Evolutionary conservation across 352 stramenopile species (phyloP), one percentile per base, ranked within the genome.

Genomic region (Phytophthora sojae): DNA sequence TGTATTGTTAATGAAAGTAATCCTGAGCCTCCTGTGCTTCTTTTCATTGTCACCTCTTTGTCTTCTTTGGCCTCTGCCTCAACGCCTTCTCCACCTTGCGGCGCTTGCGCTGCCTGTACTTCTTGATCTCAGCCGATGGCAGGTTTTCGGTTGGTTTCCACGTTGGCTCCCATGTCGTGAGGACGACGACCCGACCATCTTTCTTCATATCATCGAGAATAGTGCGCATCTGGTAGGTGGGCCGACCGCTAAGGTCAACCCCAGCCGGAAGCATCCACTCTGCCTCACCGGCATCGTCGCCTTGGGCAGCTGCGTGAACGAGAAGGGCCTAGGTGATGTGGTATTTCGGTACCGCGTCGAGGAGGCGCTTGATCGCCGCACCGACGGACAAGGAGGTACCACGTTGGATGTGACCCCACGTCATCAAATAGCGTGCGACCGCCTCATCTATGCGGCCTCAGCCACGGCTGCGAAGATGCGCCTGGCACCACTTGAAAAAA

Each of bases 121-220:
- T 50, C 32, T 50, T 51, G 9, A 61, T 49, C 19, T 61, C 35
- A 11, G 11, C 19, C 3, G 35, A 61, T 8, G 23, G 37, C 15
- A 64, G 29, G 26, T 56, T 64, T 12, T 21, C 2, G 3, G 45
- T 30, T 2, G 45, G 45, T 8, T 57, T 29, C 26, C 35, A 52
- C 1, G 57, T 64, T 9, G 45, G 57, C 7, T 64, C 57, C 45
- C 57, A 64, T 17, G 15, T 19, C 6, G 39, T 56, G 5, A 63
- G 15, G 25, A 62, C 47, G 1, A 47, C 4, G 1, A 45, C 4
- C 7, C 7, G 23, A 0, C 57, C 26, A 45, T 57, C 55, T 4
- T 29, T 15, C 25, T 42, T 44, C 26, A 5, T 8, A n/a, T 55
- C 57, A 29, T 63, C 17, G 1, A 63, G 15, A 25, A 42, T 45